These are phyloP conservation scores for Erodium texanum DNA, from an alignment of 441 rosid genomes.

Conservation along the genomic window DNA sequence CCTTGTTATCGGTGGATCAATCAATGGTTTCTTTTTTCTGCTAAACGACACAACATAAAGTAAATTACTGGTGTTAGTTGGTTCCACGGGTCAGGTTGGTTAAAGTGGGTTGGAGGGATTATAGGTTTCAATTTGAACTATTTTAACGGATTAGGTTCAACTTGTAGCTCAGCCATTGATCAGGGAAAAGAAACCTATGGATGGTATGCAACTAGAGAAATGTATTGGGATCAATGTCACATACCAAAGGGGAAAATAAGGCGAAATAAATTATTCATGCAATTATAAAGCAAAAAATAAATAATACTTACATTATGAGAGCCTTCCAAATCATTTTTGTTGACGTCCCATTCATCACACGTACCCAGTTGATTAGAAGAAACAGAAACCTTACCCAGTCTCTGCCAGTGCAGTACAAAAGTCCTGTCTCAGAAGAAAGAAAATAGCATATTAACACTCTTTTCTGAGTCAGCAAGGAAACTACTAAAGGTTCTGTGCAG, in stretches of 20 bases:
- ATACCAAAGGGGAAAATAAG: neutral
- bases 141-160: neutral
- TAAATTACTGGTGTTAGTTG: neutral
- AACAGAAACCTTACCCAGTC: neutral
- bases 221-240: neutral
- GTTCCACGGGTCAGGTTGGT: neutral
- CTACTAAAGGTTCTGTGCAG: neutral
- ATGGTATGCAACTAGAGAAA: neutral
- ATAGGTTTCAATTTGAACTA: neutral
- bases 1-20: neutral
- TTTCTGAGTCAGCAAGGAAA: neutral
- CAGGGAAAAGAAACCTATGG: neutral
- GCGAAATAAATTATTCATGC: neutral
- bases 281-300: neutral
- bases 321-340: neutral
- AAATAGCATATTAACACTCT: neutral
- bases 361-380: too few relatives aligned
- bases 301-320: neutral
- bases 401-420: neutral
- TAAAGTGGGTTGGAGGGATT: neutral
- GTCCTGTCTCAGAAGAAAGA: neutral
- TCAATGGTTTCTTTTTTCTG: neutral
- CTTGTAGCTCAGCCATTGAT: neutral
- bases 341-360: neutral
- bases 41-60: neutral